Conservation (phyloP, 805 yeast species). For the Monosporozyma servazzii region DNA sequence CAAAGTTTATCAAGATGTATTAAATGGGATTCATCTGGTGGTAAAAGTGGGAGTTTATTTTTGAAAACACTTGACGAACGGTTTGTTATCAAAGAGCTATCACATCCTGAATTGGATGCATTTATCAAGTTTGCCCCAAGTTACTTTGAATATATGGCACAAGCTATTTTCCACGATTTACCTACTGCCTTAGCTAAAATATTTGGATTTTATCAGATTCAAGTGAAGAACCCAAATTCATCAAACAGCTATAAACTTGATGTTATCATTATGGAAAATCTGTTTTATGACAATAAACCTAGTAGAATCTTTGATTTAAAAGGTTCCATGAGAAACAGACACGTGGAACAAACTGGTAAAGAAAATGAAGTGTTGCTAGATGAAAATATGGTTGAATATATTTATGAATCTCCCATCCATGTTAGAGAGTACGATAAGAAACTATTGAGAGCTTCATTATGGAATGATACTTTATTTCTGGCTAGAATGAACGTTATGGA, state of each 20-base stretch:
- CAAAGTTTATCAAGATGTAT: slow-evolving; percentile 89
- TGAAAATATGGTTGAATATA: slow-evolving; percentile 97
- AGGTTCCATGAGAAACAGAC: slow-evolving; percentile 96
- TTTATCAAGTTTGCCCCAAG: slow-evolving; percentile 94
- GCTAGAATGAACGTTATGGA: slow-evolving; percentile 99
- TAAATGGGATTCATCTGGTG: slow-evolving; percentile 94
- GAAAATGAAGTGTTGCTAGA: slow-evolving; percentile 91
- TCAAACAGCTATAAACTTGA: slow-evolving; percentile 71
- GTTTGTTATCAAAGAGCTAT: slow-evolving; percentile 79
- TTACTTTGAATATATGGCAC: slow-evolving; percentile 91
- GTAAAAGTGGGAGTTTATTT: slow-evolving; percentile 92
- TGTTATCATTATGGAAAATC: slow-evolving; percentile 89
- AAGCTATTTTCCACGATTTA: slow-evolving; percentile 86
- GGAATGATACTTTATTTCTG: slow-evolving; percentile 89
- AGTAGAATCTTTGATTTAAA: slow-evolving; percentile 87
- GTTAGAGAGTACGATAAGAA: slow-evolving; percentile 88
- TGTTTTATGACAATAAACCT: slow-evolving; percentile 76
- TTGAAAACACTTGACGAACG: slow-evolving; percentile 86
- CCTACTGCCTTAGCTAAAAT: slow-evolving; percentile 93
- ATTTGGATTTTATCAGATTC: slow-evolving; percentile 91
- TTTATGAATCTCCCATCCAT: slow-evolving; percentile 90
- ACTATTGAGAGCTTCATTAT: slow-evolving; percentile 73
- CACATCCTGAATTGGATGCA: slow-evolving; percentile 83
- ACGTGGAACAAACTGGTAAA: slow-evolving; percentile 91
- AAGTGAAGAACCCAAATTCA: slow-evolving; percentile 67